Percentiles rank a stretch among this genome's conserved stretches.
phyloP scores from a whole-genome alignment of 2,329 filamentous ascomycete genomes.

The Cytospora leucostoma region DNA sequence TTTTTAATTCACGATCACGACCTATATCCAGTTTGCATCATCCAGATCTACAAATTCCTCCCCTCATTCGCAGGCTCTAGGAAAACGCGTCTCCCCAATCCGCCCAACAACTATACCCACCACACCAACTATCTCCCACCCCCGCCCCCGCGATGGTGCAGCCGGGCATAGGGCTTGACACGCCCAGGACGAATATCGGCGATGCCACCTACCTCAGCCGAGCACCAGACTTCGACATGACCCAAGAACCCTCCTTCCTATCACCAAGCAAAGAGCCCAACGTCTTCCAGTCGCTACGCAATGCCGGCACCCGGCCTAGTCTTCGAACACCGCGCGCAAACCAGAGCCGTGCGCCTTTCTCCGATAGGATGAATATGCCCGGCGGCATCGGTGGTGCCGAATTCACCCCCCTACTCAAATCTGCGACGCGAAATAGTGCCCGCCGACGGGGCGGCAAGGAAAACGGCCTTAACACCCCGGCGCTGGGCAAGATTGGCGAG shows the following conservation, averaged over 20 bases:
- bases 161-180: conserved; percentile 71
- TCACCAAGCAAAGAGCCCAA: conserved; percentile 78
- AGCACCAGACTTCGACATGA: conserved; percentile 76
- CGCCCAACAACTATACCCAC: not conserved
- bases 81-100: conserved; percentile 21
- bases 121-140: conserved; percentile 25
- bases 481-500: conserved; percentile 66
- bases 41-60: conserved; percentile 7
- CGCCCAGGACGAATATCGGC: conserved; percentile 80
- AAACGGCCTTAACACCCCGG: conserved; percentile 67
- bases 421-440: conserved; percentile 70
- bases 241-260: conserved; percentile 83
- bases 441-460: conserved; percentile 62
- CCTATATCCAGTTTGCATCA: conserved; percentile 18
- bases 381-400: conserved; percentile 68
- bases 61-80: conserved; percentile 12
- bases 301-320: conserved; percentile 57
- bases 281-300: conserved; percentile 72
- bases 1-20: conserved; percentile 15
- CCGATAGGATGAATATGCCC: conserved; percentile 71
- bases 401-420: conserved; percentile 93
- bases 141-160: conserved; percentile 57
- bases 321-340: conserved; percentile 72
- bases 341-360: conserved; percentile 62
- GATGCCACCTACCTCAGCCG: conserved; percentile 79